Evolutionary conservation across 169 alveolate species (phyloP).

Genomic region (Cryptosporidium tyzzeri): DNA sequence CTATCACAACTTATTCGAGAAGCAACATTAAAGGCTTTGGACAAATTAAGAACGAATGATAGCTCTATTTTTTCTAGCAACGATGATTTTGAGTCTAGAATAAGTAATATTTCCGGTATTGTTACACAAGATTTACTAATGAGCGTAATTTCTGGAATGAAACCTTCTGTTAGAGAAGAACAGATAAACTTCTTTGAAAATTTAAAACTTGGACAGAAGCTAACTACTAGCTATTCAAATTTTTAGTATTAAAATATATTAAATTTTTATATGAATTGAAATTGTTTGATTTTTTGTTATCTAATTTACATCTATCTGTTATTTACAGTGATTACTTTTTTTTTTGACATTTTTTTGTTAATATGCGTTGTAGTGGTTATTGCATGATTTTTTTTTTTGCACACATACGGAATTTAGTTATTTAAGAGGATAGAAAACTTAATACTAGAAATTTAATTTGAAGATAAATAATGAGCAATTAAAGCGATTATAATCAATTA

Average conservation of each 20-base stretch:
- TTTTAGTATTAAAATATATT: no score
- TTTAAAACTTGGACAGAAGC: conserved; percentile 4
- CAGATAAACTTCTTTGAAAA: conserved; percentile 54
- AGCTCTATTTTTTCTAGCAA: conserved; percentile 23
- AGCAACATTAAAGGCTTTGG: conserved; percentile 91
- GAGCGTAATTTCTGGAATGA: conserved; percentile 35
- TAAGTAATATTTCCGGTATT: conserved; percentile 28
- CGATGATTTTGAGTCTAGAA: conserved; percentile 28
- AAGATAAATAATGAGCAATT: neutral
- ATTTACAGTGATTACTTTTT: neutral
- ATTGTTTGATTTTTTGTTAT: neutral
- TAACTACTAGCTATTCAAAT: neutral
- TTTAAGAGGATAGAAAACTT: conserved; percentile 11
- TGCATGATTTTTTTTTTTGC: conserved; percentile 14
- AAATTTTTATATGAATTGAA: neutral
- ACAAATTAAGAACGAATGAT: conserved; percentile 75
- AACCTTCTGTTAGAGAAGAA: conserved; percentile 65
- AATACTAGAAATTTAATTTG: neutral
- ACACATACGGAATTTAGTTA: conserved; percentile 27
- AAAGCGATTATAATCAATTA: neutral
- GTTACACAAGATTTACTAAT: conserved; percentile 61
- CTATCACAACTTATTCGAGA: conserved; percentile 92
- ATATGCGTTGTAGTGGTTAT: conserved; percentile 44
- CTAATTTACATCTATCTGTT: neutral
- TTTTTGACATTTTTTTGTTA: neutral